These are phyloP conservation scores for Xerocomellus amylosporus DNA, from an alignment of 768 basidiomycete genomes.

Conservation along the genomic window DNA sequence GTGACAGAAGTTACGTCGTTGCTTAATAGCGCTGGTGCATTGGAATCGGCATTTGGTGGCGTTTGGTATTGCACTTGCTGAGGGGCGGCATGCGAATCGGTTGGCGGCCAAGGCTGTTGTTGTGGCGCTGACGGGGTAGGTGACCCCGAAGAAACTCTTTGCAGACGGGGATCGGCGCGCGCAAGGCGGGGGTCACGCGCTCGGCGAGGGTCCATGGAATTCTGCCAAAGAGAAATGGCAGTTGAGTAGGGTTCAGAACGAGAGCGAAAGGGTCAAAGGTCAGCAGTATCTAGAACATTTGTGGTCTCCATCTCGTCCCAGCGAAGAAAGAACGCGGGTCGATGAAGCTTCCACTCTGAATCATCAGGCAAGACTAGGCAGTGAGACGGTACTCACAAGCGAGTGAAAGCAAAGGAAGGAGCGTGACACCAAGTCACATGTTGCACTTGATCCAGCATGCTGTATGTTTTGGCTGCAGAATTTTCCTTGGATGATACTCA, in stretches of 20 bases:
- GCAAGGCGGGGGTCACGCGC: conserved; percentile 79
- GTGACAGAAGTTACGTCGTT: conserved; percentile 14
- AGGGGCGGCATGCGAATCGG: conserved; percentile 5
- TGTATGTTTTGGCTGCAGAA: conserved; percentile 5
- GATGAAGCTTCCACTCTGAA: conserved; percentile 91
- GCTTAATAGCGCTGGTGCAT: neutral
- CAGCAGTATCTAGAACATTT: conserved; percentile 95
- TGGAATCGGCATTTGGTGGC: conserved; percentile 7
- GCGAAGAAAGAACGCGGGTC: conserved; percentile 48
- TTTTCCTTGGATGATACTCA: conserved; percentile 2
- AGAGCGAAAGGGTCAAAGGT: conserved; percentile 36
- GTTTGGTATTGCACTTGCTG: conserved; percentile 21
- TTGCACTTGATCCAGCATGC: neutral
- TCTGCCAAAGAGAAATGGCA: conserved; percentile 5
- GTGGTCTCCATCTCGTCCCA: conserved; percentile 74
- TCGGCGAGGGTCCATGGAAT: conserved; percentile 72
- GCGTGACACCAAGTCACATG: conserved; percentile 20
- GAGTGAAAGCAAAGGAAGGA: neutral
- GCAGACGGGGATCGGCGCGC: conserved; percentile 64
- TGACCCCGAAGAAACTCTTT: conserved; percentile 43
- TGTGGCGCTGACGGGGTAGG: conserved; percentile 30
- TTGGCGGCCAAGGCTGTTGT: conserved; percentile 27
- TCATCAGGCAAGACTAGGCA: conserved; percentile 52
- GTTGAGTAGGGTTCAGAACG: conserved; percentile 17
- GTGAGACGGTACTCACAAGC: conserved; percentile 20